Evolutionary conservation across 2,329 filamentous ascomycete species (phyloP), one percentile per base, ranked within the genome.

Genomic region (Trichoderma sp.): DNA sequence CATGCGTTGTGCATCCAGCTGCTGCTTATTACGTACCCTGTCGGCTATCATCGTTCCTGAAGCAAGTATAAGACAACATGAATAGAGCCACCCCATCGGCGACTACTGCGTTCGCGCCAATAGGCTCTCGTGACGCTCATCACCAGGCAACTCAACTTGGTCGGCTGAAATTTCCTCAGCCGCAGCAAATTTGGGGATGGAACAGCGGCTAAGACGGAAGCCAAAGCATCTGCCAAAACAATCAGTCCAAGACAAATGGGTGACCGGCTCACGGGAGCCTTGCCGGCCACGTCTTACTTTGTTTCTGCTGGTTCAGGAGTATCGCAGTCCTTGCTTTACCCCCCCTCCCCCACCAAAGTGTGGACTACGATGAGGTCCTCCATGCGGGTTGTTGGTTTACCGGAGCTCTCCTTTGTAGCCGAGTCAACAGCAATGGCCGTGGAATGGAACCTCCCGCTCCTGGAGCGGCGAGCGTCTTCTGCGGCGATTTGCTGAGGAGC

Each of bases 251-350:
- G 41, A 63, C 59, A 55, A 15, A 24, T 45, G 45, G 28, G 34
- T 19, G 3, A 24, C 43, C 59, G 26, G 59, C 34, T 24, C 59
- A 39, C 50, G 41, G 59, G 19, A 63, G 59, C 39, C n/a, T 55
- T 63, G 50, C 59, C 59, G 59, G 59, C 28, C 2, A 26, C 26
- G 26, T 55, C 41, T 34, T 15, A 28, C 34, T 39, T 14, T 14
- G 3, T 39, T 24, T 24, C 14, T 44, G 48, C 41, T 17, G 17
- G 34, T 28, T 17, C 39, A 61, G 39, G 58, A 14, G 24, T 34
- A 17, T 5, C 26, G 17, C 17, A 19, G 17, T 41, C 50, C 26
- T 43, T n/a, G 34, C 34, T 39, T 24, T 24, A 24, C 21, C 21
- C 21, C 21, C 3, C 14, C 34, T 41, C 5, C 45, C 34, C 45